Percentiles rank a stretch among this genome's conserved stretches.
These are phyloP conservation scores for Papiliotrema fonsecae DNA, from an alignment of 1,284 basidiomycete species.

Conservation along the genomic window DNA sequence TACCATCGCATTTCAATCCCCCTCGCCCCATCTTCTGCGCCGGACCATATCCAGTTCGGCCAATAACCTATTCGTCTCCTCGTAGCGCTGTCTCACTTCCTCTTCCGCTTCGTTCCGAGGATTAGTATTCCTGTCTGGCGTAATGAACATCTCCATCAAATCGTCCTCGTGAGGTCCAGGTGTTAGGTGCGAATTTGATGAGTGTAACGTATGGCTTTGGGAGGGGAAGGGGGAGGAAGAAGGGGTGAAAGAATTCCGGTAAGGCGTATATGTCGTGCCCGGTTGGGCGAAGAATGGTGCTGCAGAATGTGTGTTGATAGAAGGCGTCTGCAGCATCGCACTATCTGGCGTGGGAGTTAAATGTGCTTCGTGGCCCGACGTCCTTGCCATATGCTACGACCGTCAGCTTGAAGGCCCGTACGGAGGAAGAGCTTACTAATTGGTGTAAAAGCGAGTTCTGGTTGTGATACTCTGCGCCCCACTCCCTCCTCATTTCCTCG, in stretches of 20 bases:
- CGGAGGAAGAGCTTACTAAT: conserved; percentile 19
- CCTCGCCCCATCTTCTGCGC: conserved; percentile 23
- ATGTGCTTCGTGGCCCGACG: background rate
- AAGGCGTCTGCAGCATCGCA: conserved; percentile 1
- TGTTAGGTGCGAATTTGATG: background rate
- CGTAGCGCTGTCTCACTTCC: conserved; percentile 30
- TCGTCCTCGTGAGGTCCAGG: conserved; percentile 7
- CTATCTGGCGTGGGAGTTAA: background rate
- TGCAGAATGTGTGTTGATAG: background rate
- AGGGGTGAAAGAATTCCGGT: conserved; percentile 2
- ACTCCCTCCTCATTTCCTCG: conserved; percentile 29
- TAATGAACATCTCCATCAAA: conserved; percentile 6
- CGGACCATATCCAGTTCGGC: conserved; percentile 38
- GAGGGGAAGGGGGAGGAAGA: conserved; percentile 3
- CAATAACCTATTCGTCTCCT: conserved; percentile 41
- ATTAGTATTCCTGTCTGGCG: conserved; percentile 1
- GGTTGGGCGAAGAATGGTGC: background rate
- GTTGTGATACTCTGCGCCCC: conserved; percentile 29
- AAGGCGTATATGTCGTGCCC: background rate
- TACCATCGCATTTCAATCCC: no score
- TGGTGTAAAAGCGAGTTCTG: conserved; percentile 29
- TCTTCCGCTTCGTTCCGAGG: conserved; percentile 8
- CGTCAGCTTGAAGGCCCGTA: background rate
- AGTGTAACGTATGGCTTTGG: background rate
- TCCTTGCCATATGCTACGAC: conserved; percentile 1